A percentile compares a stretch with the other conserved stretches of the same genome.
Conservation (phyloP, 139 green algal genomes). For the Coccomyxa sp. region DNA sequence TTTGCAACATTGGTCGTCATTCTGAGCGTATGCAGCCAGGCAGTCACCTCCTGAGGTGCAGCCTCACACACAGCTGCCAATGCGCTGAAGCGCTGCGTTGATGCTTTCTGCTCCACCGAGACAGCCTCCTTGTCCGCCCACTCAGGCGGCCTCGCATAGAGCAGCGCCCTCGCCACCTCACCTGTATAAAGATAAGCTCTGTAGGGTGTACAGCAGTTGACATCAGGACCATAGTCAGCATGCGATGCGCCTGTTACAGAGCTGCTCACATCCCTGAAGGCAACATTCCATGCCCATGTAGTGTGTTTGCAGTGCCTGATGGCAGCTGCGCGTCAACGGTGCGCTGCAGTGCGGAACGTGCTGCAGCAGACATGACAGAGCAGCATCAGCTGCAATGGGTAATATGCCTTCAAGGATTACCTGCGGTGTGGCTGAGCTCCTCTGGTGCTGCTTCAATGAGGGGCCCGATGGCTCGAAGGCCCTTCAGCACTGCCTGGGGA, state of each 20-base stretch:
- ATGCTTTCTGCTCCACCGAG: too few species aligned
- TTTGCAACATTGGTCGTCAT: too few species aligned
- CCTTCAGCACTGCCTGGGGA: constrained; percentile 42
- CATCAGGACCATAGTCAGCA: background rate
- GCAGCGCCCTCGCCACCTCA: constrained; percentile 60
- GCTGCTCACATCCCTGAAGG: too few species aligned
- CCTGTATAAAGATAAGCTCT: constrained; percentile 1
- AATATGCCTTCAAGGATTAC: background rate
- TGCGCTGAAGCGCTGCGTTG: too few species aligned
- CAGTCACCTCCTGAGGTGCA: too few species aligned
- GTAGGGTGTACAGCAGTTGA: background rate
- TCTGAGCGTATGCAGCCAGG: too few species aligned
- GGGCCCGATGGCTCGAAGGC: constrained; percentile 40
- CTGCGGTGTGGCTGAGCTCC: constrained; percentile 56
- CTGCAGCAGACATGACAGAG: background rate
- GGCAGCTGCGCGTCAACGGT: too few species aligned
- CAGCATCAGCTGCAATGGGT: background rate
- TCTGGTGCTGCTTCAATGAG: constrained; percentile 64
- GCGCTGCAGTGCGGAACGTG: too few species aligned
- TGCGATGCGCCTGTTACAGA: too few species aligned
- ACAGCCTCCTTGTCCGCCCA: constrained; percentile 47
- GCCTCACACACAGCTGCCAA: too few species aligned
- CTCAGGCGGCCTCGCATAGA: constrained; percentile 56
- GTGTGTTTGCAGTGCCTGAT: too few species aligned
- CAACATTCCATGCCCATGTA: too few species aligned